Conservation (phyloP, 2,329 filamentous ascomycete species). For the Clonostachys rosea region DNA sequence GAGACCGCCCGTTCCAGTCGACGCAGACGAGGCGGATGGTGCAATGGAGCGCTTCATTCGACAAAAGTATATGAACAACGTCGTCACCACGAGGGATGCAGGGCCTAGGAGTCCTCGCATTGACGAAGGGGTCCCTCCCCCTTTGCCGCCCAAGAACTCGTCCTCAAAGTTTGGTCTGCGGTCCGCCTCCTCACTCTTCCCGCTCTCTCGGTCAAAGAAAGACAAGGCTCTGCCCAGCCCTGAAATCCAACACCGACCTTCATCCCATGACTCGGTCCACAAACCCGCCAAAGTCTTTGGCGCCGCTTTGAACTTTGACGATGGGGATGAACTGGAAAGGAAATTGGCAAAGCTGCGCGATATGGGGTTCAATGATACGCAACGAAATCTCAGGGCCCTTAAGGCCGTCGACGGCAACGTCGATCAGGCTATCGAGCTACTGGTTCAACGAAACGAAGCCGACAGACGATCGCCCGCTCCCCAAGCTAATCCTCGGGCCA, state of each 20-base stretch:
- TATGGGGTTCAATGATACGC: conserved; percentile 87
- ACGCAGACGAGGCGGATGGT: conserved; percentile 87
- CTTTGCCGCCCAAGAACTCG: conserved; percentile 59
- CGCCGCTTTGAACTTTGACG: conserved; percentile 54
- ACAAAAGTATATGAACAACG: conserved; percentile 78
- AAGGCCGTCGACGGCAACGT: conserved; percentile 81
- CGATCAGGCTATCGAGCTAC: conserved; percentile 78
- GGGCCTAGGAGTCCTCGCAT: conserved; percentile 39
- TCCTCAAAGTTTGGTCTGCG: conserved; percentile 57
- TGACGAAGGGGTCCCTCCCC: conserved; percentile 54
- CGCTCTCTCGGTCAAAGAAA: conserved; percentile 56
- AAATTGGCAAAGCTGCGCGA: conserved; percentile 77
- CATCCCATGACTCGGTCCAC: conserved; percentile 40
- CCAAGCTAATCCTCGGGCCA: conserved; percentile 35
- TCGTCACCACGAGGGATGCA: conserved; percentile 26
- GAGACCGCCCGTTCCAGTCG: conserved; percentile 79
- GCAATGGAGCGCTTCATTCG: conserved; percentile 95
- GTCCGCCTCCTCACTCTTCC: conserved; percentile 64
- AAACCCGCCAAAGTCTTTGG: conserved; percentile 69
- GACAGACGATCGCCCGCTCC: conserved; percentile 32
- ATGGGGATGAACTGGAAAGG: conserved; percentile 58
- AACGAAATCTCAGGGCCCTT: conserved; percentile 74
- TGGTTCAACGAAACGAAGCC: conserved; percentile 78
- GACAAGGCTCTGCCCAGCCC: conserved; percentile 26
- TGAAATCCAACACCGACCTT: conserved; percentile 18